Evolutionary conservation across 495 filamentous ascomycete species (phyloP).

Genomic region (Trichocladium antarcticum): DNA sequence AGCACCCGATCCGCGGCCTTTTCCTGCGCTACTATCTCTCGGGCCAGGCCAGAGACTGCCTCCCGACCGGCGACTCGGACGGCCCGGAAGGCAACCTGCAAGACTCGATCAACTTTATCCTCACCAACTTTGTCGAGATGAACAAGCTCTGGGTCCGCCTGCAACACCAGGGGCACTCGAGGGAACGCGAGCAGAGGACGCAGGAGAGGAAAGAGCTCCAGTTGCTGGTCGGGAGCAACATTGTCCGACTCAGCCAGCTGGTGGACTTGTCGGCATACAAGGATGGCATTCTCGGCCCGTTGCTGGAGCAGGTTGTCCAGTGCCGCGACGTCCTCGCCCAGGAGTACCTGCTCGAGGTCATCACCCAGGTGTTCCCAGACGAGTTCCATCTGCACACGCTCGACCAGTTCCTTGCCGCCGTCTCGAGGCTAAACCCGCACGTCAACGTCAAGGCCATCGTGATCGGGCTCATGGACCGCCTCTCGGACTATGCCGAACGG

Average conservation of each 20-base stretch:
- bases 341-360: slow-evolving; percentile 93
- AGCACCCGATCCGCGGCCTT: slow-evolving; percentile 88
- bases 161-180: slow-evolving; percentile 93
- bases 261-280: slow-evolving; percentile 92
- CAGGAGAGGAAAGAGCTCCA: slow-evolving; percentile 93
- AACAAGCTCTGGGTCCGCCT: slow-evolving; percentile 98
- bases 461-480: slow-evolving; percentile 91
- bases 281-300: slow-evolving; percentile 72
- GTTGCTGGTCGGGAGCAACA: slow-evolving; percentile 87
- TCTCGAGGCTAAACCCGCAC: slow-evolving; percentile 81
- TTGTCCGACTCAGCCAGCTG: slow-evolving; percentile 88
- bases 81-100: slow-evolving; percentile 95
- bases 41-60: slow-evolving; percentile 80
- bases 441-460: slow-evolving; percentile 98
- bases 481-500: slow-evolving; percentile 83
- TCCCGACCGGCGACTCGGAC: slow-evolving; percentile 71
- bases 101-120: slow-evolving; percentile 91
- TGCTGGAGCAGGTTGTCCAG: slow-evolving; percentile 94
- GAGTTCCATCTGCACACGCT: slow-evolving; percentile 95
- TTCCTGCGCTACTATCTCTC: slow-evolving; percentile 94
- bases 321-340: slow-evolving; percentile 94
- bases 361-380: slow-evolving; percentile 97
- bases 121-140: slow-evolving; percentile 99
- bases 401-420: slow-evolving; percentile 84
- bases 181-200: slow-evolving; percentile 83